Evolutionary conservation across 1,284 basidiomycete genomes (phyloP).

Genomic region (Sporisorium exsertum): DNA sequence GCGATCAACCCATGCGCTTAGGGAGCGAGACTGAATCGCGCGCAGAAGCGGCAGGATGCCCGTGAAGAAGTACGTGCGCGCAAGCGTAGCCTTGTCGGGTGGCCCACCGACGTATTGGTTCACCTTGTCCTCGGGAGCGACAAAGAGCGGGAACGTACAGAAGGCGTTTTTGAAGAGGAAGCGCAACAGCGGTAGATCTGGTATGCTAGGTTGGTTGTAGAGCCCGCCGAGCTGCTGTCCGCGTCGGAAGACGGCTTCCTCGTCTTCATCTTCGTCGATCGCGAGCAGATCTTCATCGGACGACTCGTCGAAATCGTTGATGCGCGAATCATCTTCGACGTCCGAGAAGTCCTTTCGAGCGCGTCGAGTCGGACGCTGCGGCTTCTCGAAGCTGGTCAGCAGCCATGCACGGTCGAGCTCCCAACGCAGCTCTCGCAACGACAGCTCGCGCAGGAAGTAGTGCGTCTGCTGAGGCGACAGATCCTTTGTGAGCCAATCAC

Average conservation of each 20-base stretch:
- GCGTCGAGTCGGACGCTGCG: conserved; percentile 26
- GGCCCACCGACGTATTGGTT: conserved; percentile 42
- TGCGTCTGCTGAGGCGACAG: conserved; percentile 58
- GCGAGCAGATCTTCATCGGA: conserved; percentile 48
- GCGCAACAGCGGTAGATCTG: conserved; percentile 60
- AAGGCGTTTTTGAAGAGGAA: conserved; percentile 64
- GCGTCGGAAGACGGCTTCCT: conserved; percentile 63
- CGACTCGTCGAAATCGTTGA: conserved; percentile 58
- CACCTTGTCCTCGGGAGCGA: conserved; percentile 53
- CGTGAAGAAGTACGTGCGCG: conserved; percentile 54
- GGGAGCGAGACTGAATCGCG: conserved; percentile 58
- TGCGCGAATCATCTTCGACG: conserved; percentile 55
- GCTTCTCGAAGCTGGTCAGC: conserved; percentile 56
- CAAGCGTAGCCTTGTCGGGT: conserved; percentile 59
- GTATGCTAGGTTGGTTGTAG: conserved; percentile 36
- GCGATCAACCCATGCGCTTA: conserved; percentile 60
- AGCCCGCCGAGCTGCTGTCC: conserved; percentile 39
- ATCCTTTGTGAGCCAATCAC: conserved; percentile 56
- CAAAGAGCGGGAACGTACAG: conserved; percentile 64
- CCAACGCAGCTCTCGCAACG: conserved; percentile 57
- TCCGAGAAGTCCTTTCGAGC: conserved; percentile 30
- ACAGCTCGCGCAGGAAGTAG: conserved; percentile 62
- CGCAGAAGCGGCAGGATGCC: conserved; percentile 59
- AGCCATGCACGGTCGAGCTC: conserved; percentile 63
- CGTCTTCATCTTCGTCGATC: conserved; percentile 54